A percentile compares a stretch with the other conserved stretches of the same genome.
These are phyloP conservation scores for Microcyclosporella mali DNA, from an alignment of 2,329 filamentous ascomycete genomes.

Conservation along the genomic window DNA sequence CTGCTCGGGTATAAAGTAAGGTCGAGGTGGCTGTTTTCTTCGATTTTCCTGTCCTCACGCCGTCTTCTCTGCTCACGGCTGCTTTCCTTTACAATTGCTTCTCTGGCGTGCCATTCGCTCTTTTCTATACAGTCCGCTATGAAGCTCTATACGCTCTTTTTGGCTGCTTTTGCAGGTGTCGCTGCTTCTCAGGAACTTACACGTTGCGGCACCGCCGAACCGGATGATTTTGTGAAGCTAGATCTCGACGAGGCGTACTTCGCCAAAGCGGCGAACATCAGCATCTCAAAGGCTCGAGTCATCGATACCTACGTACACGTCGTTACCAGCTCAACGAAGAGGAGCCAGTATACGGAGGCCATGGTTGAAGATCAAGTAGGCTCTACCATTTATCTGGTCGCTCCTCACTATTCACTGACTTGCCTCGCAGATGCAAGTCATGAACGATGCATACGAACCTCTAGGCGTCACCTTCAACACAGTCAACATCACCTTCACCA, in stretches of 20 bases:
- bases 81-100: too few species aligned
- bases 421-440: constrained; percentile 4
- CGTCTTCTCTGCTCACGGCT: too few species aligned
- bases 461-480: constrained; percentile 42
- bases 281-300: constrained; percentile 3
- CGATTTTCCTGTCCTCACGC: too few species aligned
- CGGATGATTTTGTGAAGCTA: constrained; percentile 11
- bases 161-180: constrained; percentile 8
- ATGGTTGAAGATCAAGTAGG: constrained; percentile 28
- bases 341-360: constrained; percentile 32
- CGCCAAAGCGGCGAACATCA: constrained; percentile 6
- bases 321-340: constrained; percentile 31
- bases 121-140: constrained; percentile 9
- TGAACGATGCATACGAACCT: constrained; percentile 33
- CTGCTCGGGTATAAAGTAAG: too few species aligned
- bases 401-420: not conserved
- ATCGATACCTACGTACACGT: constrained; percentile 37
- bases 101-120: not conserved
- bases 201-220: constrained; percentile 16
- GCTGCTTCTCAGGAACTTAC: constrained; percentile 14
- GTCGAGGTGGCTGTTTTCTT: too few species aligned
- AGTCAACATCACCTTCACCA: constrained; percentile 42
- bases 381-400: constrained; percentile 2
- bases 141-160: constrained; percentile 10
- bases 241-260: constrained; percentile 17